Evolutionary conservation across 2,329 filamentous ascomycete species (phyloP).

Genomic region (Thelonectria discophora): DNA sequence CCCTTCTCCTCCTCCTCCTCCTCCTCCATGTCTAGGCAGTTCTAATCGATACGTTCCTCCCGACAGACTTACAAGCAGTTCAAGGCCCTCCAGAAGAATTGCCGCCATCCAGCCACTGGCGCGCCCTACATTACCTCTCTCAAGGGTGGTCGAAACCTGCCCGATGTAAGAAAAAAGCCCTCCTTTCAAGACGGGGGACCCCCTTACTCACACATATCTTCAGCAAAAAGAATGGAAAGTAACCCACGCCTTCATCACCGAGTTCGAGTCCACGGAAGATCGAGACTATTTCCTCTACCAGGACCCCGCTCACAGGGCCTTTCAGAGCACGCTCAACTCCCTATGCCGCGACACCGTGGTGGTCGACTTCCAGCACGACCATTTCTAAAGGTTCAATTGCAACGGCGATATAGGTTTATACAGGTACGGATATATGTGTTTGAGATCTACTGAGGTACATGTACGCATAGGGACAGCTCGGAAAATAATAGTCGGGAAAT

Average conservation of each 20-base stretch:
- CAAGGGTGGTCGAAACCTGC: constrained; percentile 63
- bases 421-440: too few relatives aligned
- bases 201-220: too few relatives aligned
- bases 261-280: constrained; percentile 71
- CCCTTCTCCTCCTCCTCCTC: too few relatives aligned
- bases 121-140: constrained; percentile 68
- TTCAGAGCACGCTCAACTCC: constrained; percentile 47
- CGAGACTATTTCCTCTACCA: constrained; percentile 72
- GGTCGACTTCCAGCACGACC: constrained; percentile 47
- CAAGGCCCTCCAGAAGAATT: constrained; percentile 64
- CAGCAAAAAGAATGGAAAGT: too few relatives aligned
- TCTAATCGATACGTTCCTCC: too few relatives aligned
- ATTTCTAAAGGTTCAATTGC: neutral
- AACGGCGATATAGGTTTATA: too few relatives aligned
- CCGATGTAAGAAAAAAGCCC: constrained; percentile 35
- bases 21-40: too few relatives aligned
- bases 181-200: too few relatives aligned
- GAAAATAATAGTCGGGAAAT: too few relatives aligned
- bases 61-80: constrained; percentile 35
- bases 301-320: constrained; percentile 68
- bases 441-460: too few relatives aligned
- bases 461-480: too few relatives aligned
- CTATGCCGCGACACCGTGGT: constrained; percentile 43
- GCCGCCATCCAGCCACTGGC: constrained; percentile 67
- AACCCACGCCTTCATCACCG: constrained; percentile 69